These are phyloP conservation scores for Calonectria crousiana DNA, from an alignment of 2,329 filamentous ascomycete genomes.

Conservation along the genomic window DNA sequence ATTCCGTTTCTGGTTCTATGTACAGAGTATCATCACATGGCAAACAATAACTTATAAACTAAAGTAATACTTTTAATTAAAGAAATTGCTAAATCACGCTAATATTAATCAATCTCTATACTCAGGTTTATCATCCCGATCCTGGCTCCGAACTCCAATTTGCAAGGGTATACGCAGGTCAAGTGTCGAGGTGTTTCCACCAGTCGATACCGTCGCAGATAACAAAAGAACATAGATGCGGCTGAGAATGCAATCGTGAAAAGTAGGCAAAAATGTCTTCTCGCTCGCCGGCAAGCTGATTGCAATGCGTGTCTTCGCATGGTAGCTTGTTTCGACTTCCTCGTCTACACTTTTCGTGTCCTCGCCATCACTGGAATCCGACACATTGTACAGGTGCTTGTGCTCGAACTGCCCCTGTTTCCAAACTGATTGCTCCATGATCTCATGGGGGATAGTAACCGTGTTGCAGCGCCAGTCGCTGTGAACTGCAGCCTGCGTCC, in stretches of 20 bases:
- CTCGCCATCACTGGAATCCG: not conserved
- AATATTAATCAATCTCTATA: not conserved
- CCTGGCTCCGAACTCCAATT: not conserved
- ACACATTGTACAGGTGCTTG: not conserved
- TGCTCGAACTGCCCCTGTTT: not conserved
- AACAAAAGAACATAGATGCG: conserved; percentile 7
- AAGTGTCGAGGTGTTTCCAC: not conserved
- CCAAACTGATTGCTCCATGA: not conserved
- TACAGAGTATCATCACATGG: not conserved
- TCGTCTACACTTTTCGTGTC: not conserved
- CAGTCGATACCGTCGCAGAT: not conserved
- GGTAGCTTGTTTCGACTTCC: not conserved
- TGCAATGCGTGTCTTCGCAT: not conserved
- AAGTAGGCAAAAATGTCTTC: not conserved
- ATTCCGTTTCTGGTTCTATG: not conserved
- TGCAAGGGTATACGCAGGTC: not conserved
- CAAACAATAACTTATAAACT: not conserved
- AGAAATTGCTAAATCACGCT: not conserved
- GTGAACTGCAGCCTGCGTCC: not conserved
- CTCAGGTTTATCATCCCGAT: not conserved
- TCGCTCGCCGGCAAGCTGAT: not conserved
- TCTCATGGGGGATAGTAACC: not conserved
- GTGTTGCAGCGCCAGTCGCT: not conserved
- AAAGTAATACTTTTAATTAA: not conserved
- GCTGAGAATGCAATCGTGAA: not conserved